These are phyloP conservation scores for Neurospora sp. DNA, from an alignment of 495 filamentous ascomycete species.

Conservation along the genomic window DNA sequence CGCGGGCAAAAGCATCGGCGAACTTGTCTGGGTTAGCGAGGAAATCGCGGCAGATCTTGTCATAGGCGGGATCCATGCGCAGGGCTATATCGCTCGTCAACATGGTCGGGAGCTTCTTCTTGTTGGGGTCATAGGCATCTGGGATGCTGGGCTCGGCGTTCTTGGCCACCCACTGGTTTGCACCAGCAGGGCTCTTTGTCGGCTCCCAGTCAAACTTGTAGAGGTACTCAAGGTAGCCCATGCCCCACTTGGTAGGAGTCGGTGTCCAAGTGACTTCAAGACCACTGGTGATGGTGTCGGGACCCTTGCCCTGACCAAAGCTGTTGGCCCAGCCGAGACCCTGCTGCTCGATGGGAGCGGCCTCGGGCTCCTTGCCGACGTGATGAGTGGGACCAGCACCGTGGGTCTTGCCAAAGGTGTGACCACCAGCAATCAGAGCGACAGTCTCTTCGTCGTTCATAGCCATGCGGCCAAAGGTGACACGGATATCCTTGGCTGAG, in stretches of 20 bases:
- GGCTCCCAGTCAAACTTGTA: constrained; percentile 71
- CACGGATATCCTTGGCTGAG: constrained; percentile 58
- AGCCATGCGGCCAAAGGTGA: constrained; percentile 63
- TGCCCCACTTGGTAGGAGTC: constrained; percentile 59
- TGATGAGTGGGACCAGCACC: constrained; percentile 50
- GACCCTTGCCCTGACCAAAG: constrained; percentile 48
- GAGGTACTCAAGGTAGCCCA: constrained; percentile 58
- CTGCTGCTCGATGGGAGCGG: constrained; percentile 48
- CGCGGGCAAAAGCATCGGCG: constrained; percentile 52
- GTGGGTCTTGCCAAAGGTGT: constrained; percentile 68
- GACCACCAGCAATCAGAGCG: constrained; percentile 63
- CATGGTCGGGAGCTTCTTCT: constrained; percentile 60
- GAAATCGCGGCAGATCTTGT: constrained; percentile 62
- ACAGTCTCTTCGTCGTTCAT: constrained; percentile 74
- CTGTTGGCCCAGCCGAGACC: constrained; percentile 59
- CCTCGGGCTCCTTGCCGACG: constrained; percentile 55
- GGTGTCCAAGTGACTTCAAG: constrained; percentile 67
- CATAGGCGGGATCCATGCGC: constrained; percentile 56
- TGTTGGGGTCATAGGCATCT: constrained; percentile 52
- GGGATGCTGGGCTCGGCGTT: constrained; percentile 52
- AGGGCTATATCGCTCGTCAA: constrained; percentile 62
- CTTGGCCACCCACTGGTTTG: constrained; percentile 66
- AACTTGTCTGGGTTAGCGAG: constrained; percentile 55
- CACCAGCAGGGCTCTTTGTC: constrained; percentile 61
- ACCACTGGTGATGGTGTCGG: constrained; percentile 60